Percentiles rank a stretch among this genome's conserved stretches.
These are phyloP conservation scores for Curvularia verruculosa DNA, from an alignment of 2,329 filamentous ascomycete genomes.

Conservation along the genomic window DNA sequence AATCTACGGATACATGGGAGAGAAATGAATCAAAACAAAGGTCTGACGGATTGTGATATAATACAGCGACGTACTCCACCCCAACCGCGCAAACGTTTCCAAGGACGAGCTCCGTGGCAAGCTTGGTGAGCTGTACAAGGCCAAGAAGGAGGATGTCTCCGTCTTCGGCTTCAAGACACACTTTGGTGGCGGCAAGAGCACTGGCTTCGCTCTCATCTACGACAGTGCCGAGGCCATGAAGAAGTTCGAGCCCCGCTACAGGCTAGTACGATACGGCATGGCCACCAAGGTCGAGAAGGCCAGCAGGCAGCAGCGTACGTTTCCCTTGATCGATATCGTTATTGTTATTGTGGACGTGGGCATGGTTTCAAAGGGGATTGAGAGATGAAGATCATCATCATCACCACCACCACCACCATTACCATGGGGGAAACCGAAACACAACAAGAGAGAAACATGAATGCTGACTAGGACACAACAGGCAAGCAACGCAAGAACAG, in stretches of 20 bases:
- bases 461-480: slow-evolving; percentile 59
- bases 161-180: slow-evolving; percentile 99
- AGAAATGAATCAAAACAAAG: slow-evolving; percentile 23
- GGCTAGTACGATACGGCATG: slow-evolving; percentile 90
- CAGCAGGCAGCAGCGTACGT: slow-evolving; percentile 98
- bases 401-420: too few relatives aligned
- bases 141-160: slow-evolving; percentile 94
- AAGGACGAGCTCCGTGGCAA: slow-evolving; percentile 98
- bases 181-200: slow-evolving; percentile 99
- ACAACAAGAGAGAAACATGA: slow-evolving; percentile 12
- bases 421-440: too few relatives aligned
- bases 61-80: slow-evolving; percentile 97
- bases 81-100: slow-evolving; percentile 96
- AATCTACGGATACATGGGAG: slow-evolving; percentile 24
- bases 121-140: slow-evolving; percentile 96
- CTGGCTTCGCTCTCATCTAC: slow-evolving; percentile 98
- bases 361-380: slow-evolving; percentile 2
- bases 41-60: slow-evolving; percentile 42
- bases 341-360: slow-evolving; percentile 12
- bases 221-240: slow-evolving; percentile 98
- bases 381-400: slow-evolving; percentile 13
- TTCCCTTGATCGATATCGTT: slow-evolving; percentile 13
- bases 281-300: slow-evolving; percentile 96
- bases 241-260: slow-evolving; percentile 99
- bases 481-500: slow-evolving; percentile 99